Percentiles rank a stretch among this genome's conserved stretches.
Conservation (phyloP, 179 eudicot genomes). For the Nepenthes alata region DNA sequence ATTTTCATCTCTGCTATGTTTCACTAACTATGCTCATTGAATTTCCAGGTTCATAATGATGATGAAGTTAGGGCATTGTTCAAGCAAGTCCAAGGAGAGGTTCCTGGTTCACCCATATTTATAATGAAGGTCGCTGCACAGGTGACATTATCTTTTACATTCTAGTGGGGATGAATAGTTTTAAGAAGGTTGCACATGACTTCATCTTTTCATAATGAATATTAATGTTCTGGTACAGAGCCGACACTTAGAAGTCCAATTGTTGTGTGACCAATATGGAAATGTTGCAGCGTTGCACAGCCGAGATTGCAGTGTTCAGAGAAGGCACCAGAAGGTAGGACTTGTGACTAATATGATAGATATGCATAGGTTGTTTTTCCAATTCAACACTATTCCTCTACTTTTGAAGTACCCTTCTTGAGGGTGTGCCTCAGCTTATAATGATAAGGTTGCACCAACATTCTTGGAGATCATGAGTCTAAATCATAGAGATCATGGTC, state of each 20-base stretch:
- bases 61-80: constrained; percentile 95
- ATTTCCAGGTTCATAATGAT: constrained; percentile 81
- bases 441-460: too few relatives aligned
- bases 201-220: constrained; percentile 5
- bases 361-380: not conserved
- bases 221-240: constrained; percentile 38
- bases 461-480: too few relatives aligned
- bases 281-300: constrained; percentile 99
- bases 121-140: constrained; percentile 99
- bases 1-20: not conserved
- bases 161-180: not conserved
- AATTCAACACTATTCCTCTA: not conserved
- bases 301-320: constrained; percentile 98
- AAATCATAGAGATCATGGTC: too few relatives aligned
- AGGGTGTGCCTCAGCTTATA: too few relatives aligned
- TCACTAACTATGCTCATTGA: constrained; percentile 3
- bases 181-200: not conserved
- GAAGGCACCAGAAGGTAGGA: constrained; percentile 92
- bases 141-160: constrained; percentile 34
- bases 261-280: constrained; percentile 95
- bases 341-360: not conserved
- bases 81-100: constrained; percentile 99
- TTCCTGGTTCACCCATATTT: constrained; percentile 96
- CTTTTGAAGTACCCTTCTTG: too few relatives aligned
- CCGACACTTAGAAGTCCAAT: constrained; percentile 96